Evolutionary conservation across 805 yeast genomes (phyloP).

Genomic region (Hanseniaspora valbyensis): DNA sequence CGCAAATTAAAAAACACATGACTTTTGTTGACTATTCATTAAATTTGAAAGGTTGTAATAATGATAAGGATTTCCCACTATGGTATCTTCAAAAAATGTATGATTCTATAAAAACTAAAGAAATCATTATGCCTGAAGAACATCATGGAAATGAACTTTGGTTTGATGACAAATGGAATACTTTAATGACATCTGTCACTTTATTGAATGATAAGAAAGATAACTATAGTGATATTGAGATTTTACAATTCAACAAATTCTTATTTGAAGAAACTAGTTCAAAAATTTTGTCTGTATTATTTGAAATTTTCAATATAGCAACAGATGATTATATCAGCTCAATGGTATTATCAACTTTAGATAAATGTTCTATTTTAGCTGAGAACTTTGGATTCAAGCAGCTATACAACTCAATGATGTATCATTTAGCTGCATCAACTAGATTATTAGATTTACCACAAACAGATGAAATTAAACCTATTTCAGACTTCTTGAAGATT

Average conservation of each 20-base stretch:
- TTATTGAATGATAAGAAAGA: slow-evolving; percentile 26
- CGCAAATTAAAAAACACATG: slow-evolving; percentile 88
- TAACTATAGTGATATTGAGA: slow-evolving; percentile 22
- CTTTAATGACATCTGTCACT: slow-evolving; percentile 39
- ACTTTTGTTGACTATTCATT: slow-evolving; percentile 66
- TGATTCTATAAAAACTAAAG: slow-evolving; percentile 67
- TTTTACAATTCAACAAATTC: slow-evolving; percentile 55
- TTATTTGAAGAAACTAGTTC: slow-evolving; percentile 56
- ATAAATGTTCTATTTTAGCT: slow-evolving; percentile 72
- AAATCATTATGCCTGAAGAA: slow-evolving; percentile 95
- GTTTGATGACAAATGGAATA: slow-evolving; percentile 82
- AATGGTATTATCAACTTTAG: slow-evolving; percentile 76
- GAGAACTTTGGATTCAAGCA: slow-evolving; percentile 45
- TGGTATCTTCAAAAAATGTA: slow-evolving; percentile 80
- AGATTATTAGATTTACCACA: slow-evolving; percentile 39
- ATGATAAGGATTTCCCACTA: slow-evolving; percentile 64
- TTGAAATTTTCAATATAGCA: slow-evolving; percentile 75
- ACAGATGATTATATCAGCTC: slow-evolving; percentile 82
- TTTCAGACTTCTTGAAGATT: not conserved
- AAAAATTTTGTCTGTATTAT: slow-evolving; percentile 57
- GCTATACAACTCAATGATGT: slow-evolving; percentile 56
- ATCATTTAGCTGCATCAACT: slow-evolving; percentile 56
- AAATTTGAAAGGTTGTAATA: slow-evolving; percentile 71
- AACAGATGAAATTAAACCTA: slow-evolving; percentile 12
- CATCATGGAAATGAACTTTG: slow-evolving; percentile 87